A percentile compares a stretch with the other conserved stretches of the same genome.
Conservation (phyloP, 2,329 filamentous ascomycete species). For the Raffaelea arxii region DNA sequence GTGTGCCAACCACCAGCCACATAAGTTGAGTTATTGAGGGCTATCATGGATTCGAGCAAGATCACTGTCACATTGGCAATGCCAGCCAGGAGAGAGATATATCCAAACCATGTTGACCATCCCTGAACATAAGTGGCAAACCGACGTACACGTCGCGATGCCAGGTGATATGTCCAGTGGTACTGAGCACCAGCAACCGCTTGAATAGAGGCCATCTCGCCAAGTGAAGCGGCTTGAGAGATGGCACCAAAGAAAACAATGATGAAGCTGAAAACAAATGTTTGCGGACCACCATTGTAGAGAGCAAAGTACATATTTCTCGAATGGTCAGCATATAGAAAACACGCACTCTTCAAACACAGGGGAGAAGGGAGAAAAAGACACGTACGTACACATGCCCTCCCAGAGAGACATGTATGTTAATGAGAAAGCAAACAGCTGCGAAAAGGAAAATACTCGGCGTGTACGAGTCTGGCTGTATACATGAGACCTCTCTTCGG, state of each 20-base stretch:
- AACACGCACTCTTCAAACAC: not conserved
- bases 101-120: slow-evolving; percentile 32
- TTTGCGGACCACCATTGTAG: slow-evolving; percentile 22
- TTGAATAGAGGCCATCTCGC: slow-evolving; percentile 29
- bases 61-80: slow-evolving; percentile 23
- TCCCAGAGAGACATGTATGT: slow-evolving; percentile 8
- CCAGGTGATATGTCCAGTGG: slow-evolving; percentile 25
- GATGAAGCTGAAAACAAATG: slow-evolving; percentile 21
- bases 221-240: slow-evolving; percentile 23
- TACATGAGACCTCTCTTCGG: not conserved
- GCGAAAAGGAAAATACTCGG: slow-evolving; percentile 7
- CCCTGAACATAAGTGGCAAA: slow-evolving; percentile 15
- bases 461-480: slow-evolving; percentile 10
- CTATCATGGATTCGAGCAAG: slow-evolving; percentile 17
- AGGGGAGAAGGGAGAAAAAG: not conserved
- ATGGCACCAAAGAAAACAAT: slow-evolving; percentile 20
- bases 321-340: not conserved
- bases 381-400: slow-evolving; percentile 7
- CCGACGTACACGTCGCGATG: not conserved
- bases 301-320: slow-evolving; percentile 16
- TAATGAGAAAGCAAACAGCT: slow-evolving; percentile 10
- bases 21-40: slow-evolving; percentile 7
- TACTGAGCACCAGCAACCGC: slow-evolving; percentile 31
- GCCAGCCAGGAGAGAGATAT: slow-evolving; percentile 24
- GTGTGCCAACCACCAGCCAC: slow-evolving; percentile 22